Evolutionary conservation across 2,329 filamentous ascomycete genomes (phyloP), one percentile per base, ranked within the genome.

Genomic region (Diaporthe sp.): DNA sequence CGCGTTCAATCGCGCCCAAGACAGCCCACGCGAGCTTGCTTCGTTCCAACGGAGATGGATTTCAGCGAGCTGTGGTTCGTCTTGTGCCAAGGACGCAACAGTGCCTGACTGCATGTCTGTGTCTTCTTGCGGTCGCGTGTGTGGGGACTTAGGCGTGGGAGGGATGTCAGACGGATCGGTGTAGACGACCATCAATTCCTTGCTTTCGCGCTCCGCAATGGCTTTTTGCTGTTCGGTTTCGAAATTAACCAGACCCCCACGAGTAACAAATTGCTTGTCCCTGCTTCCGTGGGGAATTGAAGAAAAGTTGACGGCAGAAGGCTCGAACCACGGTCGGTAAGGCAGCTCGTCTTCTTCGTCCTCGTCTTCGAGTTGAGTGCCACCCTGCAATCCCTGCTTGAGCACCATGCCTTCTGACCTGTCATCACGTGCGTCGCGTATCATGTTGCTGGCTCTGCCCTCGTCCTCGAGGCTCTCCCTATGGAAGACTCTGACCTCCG

Each of bases 381-480:
- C 75, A n/a, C 73, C 71, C 39, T 87, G 86, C 10, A 87, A 85
- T 61, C 88, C 86, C 77, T 88, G 87, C 79, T 92, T 92, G 71
- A 92, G 85, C 79, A 93, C 91, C 86, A 93, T 92, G 67, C 94
- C 93, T 80, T 94, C 94, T 7, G 91, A 92, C 68, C 92, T 91
- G 80, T 94, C 92, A 81, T 95, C 94, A 42, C 90, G 90, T 5
- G 93, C 93, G 82, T 95, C 93, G 67, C 91, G 91, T 55, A 93
- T 89, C 88, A 94, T 92, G 80, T 91, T 93, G 73, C 89, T 87
- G 72, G 91, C 90, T 73, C 93, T 89, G 72, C 92, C 92, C 75
- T 92, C 88, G 79, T 95, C 93, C 81, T 95, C 94, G 1, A 90
- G 89, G 1, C 91, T 91, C 77, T 95, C 92, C 79, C 94, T 94